These are phyloP conservation scores for Xylaria multiplex DNA, from an alignment of 2,329 filamentous ascomycete genomes.

Conservation along the genomic window DNA sequence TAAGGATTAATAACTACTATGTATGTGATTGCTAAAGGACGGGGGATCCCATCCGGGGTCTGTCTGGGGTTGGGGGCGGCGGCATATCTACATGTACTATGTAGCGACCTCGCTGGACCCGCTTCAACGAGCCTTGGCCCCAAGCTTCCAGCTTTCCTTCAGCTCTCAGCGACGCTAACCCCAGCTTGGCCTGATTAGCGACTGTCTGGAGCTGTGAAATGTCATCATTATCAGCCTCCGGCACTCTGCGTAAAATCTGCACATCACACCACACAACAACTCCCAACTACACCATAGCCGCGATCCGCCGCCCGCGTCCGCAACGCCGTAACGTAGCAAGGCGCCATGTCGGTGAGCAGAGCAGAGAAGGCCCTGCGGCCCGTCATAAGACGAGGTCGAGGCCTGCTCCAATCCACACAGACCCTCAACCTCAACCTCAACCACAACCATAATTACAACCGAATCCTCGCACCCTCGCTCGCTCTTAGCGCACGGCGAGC, in stretches of 20 bases:
- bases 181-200: constrained; percentile 4
- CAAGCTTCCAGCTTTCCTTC: background rate
- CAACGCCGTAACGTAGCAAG: background rate
- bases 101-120: no score
- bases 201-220: constrained; percentile 24
- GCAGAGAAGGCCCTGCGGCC: constrained; percentile 42
- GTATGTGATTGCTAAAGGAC: no score
- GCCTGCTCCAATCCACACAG: constrained; percentile 26
- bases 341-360: constrained; percentile 45
- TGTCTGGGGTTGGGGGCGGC: no score
- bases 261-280: background rate
- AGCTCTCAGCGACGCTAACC: background rate
- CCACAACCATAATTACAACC: background rate
- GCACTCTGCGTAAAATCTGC: constrained; percentile 7
- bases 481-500: constrained; percentile 32
- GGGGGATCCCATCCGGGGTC: no score
- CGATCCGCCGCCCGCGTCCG: no score
- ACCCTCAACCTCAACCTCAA: background rate
- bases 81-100: no score
- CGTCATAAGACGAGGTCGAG: constrained; percentile 40
- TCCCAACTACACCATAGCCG: constrained; percentile 7
- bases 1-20: no score
- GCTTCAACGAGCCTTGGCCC: background rate
- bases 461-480: constrained; percentile 32
- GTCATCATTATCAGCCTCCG: constrained; percentile 21